Percentiles rank a stretch among this genome's conserved stretches.
Conservation (phyloP, 2,329 filamentous ascomycete species). For the Hysterium pulicare region DNA sequence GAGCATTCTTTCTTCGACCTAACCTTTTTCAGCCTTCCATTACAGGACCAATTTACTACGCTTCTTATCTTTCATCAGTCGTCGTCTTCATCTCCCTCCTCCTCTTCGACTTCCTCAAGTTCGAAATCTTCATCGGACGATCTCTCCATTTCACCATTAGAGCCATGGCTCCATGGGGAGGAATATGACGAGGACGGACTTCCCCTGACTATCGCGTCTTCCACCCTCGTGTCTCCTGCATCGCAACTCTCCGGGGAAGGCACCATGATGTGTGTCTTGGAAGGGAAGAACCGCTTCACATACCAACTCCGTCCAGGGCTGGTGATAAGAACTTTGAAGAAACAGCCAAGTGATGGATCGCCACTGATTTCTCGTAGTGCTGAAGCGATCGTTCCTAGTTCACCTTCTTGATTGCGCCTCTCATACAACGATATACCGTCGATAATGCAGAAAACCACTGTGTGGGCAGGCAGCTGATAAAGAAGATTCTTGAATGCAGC, state of each 20-base stretch:
- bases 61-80: no score
- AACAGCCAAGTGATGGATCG: background rate
- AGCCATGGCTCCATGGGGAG: background rate
- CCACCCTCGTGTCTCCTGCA: background rate
- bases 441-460: constrained; percentile 10
- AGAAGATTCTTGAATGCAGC: constrained; percentile 2
- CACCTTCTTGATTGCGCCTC: background rate
- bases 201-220: background rate
- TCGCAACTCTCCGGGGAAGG: background rate
- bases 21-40: no score
- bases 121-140: background rate
- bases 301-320: constrained; percentile 1
- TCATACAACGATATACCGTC: constrained; percentile 12
- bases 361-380: background rate
- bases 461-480: constrained; percentile 6
- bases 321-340: constrained; percentile 2
- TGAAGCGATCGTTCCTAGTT: background rate
- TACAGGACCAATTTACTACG: no score
- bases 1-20: no score
- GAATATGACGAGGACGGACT: background rate
- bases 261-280: background rate
- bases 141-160: background rate
- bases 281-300: constrained; percentile 1
- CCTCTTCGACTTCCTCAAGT: constrained; percentile 1
- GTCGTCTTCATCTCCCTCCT: no score